Conservation (phyloP, 768 basidiomycete species). For the Lanmaoa pseudosensibilis region DNA sequence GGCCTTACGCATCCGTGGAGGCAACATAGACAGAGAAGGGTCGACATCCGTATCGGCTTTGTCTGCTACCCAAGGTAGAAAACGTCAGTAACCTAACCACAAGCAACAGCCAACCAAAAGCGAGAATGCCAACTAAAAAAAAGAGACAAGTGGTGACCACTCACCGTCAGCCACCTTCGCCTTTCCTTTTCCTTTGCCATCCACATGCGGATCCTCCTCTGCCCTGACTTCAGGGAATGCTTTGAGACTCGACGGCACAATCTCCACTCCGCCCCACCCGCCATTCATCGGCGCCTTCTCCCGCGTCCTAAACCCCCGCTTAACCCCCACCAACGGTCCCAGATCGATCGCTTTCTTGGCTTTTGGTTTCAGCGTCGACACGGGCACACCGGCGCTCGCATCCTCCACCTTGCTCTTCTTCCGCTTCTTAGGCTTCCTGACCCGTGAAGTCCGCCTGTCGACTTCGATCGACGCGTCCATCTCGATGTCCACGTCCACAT, state of each 20-base stretch:
- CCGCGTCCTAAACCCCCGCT: conserved; percentile 61
- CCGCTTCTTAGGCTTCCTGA: conserved; percentile 23
- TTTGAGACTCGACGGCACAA: conserved; percentile 38
- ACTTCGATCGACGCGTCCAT: conserved; percentile 12
- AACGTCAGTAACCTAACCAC: background rate
- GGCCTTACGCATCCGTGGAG: conserved; percentile 63
- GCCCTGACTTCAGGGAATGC: conserved; percentile 14
- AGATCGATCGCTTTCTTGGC: conserved; percentile 40
- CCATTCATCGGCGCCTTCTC: conserved; percentile 57
- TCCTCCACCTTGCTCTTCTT: conserved; percentile 29
- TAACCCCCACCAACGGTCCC: conserved; percentile 61
- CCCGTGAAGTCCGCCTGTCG: conserved; percentile 2
- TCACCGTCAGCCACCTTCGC: conserved; percentile 24
- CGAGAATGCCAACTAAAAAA: background rate
- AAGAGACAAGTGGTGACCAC: background rate
- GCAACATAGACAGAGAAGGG: conserved; percentile 36
- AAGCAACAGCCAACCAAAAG: background rate
- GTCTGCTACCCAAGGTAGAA: conserved; percentile 1
- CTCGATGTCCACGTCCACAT: conserved; percentile 27
- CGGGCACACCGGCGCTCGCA: background rate
- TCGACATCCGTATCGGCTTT: conserved; percentile 17
- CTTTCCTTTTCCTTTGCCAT: conserved; percentile 21
- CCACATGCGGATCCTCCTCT: conserved; percentile 8
- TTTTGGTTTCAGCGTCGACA: background rate
- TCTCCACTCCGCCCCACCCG: conserved; percentile 64